Evolutionary conservation across 306 rosid genomes (phyloP).

Genomic region (Lathyrus sativus): DNA sequence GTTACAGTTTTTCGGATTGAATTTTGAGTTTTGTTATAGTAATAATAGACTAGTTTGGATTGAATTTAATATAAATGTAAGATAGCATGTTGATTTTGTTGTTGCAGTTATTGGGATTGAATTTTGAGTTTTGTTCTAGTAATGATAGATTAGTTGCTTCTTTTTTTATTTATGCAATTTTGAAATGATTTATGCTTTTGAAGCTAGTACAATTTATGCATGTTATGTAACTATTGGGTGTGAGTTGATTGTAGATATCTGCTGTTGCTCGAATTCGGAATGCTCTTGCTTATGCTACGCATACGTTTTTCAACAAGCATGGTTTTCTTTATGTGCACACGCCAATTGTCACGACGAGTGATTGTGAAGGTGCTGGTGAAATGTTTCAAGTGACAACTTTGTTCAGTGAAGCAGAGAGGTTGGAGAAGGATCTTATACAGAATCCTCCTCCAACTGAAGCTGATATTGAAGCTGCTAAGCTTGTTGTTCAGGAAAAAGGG

Average conservation of each 20-base stretch:
- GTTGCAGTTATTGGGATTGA: background rate
- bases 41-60: background rate
- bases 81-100: background rate
- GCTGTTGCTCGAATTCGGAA: constrained; percentile 84
- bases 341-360: constrained; percentile 93
- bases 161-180: no score
- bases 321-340: constrained; percentile 90
- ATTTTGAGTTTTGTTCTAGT: no score
- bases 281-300: constrained; percentile 90
- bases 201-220: constrained; percentile 2
- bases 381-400: constrained; percentile 98
- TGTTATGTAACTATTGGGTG: constrained; percentile 2
- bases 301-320: constrained; percentile 73
- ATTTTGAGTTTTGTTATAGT: background rate
- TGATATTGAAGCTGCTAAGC: constrained; percentile 70
- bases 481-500: constrained; percentile 70
- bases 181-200: constrained; percentile 3
- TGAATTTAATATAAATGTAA: background rate
- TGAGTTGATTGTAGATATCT: constrained; percentile 61
- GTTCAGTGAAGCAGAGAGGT: constrained; percentile 74
- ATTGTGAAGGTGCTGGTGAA: constrained; percentile 99
- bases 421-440: constrained; percentile 75
- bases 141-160: no score
- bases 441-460: constrained; percentile 86
- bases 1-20: background rate